Base-by-base conservation (phyloP, 441 rosid genomes). In the Syzygium malaccense region DNA sequence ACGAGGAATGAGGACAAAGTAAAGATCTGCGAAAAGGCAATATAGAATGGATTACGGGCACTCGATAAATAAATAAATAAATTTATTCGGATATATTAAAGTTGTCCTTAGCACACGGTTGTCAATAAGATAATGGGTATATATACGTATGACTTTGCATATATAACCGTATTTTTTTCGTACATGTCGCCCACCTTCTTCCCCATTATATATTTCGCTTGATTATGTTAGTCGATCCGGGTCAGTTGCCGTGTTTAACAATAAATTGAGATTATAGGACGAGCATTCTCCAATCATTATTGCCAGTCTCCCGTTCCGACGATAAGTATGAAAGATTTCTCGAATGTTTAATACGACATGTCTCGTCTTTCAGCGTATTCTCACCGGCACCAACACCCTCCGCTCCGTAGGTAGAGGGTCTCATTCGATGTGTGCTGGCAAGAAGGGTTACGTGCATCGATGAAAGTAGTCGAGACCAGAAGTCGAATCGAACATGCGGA, bases 401-500 rank as follows among this genome's bases (percentile, higher is more conserved):
- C 5, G 17, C 25, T 71, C 3, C 2, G 25, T 11, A 37, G 4
- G 0, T 25, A 20, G 26, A 37, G 49, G 23, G 80, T 20, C 83
- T 37, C 41, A 41, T 6, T 13, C 83, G 12, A 75, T 6, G 45
- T 41, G 41, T 7, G 49, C 23, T 13, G 26, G 1, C 14, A 1
- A 7, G 8, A 3, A 75, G 17, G 26, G 6, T 20, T 20, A 37
- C n/a, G 28, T 33, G 80, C 17, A 20, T 71, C 1, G 8, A 37
- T 11, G 17, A 20, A 37, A 11, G 28, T 23, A 71, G 15, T 6
- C 5, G 4, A 20, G 51, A 0, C 0, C 0, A 37, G 0, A 71
- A 71, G 8, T 11, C 1, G 8, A 71, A 71, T 41, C 23, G 6
- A 71, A 71, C 11, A 11, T 71, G 37, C 2, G 17, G 20, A 71